Evolutionary conservation across 106 monocot genomes (phyloP).

Genomic region (Dendrobium nobile): DNA sequence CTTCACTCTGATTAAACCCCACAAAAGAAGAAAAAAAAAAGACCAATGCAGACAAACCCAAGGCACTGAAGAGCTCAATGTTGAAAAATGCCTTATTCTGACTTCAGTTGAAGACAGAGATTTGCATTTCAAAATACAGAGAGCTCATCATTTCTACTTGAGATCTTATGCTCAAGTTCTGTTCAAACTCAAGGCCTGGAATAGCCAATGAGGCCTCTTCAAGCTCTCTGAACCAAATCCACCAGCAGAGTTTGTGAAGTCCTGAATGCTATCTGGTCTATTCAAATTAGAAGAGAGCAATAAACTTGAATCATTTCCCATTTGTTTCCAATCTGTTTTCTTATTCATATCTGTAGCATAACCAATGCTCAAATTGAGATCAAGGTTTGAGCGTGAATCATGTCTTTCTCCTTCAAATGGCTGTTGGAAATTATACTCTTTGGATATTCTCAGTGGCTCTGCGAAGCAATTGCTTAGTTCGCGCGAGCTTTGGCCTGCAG

Average conservation of each 20-base stretch:
- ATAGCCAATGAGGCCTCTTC: constrained; percentile 22
- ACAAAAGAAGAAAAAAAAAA: neutral
- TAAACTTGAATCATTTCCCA: constrained; percentile 4
- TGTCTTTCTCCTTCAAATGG: neutral
- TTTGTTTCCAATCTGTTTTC: constrained; percentile 3
- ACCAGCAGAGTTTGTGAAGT: neutral
- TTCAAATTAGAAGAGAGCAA: neutral
- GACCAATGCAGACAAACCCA: neutral
- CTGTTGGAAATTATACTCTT: neutral
- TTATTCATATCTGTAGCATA: constrained; percentile 23
- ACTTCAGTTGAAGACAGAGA: no score
- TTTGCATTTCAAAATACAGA: no score
- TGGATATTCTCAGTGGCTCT: neutral
- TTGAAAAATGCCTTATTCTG: no score
- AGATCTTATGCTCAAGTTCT: constrained; percentile 7
- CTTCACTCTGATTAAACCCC: neutral
- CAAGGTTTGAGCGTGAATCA: constrained; percentile 18
- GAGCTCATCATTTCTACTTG: no score
- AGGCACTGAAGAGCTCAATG: neutral
- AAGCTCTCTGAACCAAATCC: constrained; percentile 16
- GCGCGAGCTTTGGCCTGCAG: neutral
- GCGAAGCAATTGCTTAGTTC: constrained; percentile 2
- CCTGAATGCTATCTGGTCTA: neutral
- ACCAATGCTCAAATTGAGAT: constrained; percentile 51
- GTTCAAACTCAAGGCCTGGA: constrained; percentile 28